Evolutionary conservation across 805 yeast genomes (phyloP).

Genomic region (Metschnikowia baotianmanensis): DNA sequence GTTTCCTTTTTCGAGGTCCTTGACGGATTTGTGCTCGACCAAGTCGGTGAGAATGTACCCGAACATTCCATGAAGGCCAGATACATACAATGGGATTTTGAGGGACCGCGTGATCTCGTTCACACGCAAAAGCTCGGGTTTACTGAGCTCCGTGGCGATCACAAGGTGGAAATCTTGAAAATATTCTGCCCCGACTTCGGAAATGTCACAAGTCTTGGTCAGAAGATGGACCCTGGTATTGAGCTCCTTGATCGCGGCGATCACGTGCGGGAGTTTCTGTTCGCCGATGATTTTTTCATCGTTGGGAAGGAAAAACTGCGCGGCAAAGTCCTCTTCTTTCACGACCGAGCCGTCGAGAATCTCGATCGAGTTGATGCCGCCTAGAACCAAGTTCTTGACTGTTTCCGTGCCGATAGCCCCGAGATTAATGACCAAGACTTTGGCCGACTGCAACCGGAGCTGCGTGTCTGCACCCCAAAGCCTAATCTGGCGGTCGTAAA

Average conservation of each 20-base stretch:
- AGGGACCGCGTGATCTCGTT: constrained; percentile 56
- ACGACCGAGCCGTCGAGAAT: constrained; percentile 59
- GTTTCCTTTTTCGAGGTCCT: constrained; percentile 50
- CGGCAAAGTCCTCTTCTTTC: constrained; percentile 59
- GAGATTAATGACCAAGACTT: constrained; percentile 64
- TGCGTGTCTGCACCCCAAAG: constrained; percentile 97
- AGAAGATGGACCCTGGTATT: constrained; percentile 73
- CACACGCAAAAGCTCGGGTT: constrained; percentile 41
- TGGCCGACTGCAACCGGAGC: constrained; percentile 66
- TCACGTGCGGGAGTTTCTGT: constrained; percentile 52
- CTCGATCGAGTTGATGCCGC: constrained; percentile 82
- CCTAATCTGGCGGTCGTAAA: constrained; percentile 92
- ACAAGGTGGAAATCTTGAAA: constrained; percentile 63
- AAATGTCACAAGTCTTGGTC: constrained; percentile 30
- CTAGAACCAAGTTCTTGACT: constrained; percentile 78
- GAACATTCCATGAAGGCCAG: constrained; percentile 74
- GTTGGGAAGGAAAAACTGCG: constrained; percentile 68
- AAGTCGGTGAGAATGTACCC: constrained; percentile 83
- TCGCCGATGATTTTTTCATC: constrained; percentile 55
- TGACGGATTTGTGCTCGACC: constrained; percentile 55
- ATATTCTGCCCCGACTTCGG: constrained; percentile 30
- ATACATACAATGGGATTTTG: constrained; percentile 63
- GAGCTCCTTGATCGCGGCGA: constrained; percentile 60
- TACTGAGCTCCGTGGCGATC: constrained; percentile 65
- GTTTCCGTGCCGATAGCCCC: constrained; percentile 82